A percentile compares a stretch with the other conserved stretches of the same genome.
Evolutionary conservation across 441 rosid species (phyloP).

Genomic region (Gossypium davidsonii): DNA sequence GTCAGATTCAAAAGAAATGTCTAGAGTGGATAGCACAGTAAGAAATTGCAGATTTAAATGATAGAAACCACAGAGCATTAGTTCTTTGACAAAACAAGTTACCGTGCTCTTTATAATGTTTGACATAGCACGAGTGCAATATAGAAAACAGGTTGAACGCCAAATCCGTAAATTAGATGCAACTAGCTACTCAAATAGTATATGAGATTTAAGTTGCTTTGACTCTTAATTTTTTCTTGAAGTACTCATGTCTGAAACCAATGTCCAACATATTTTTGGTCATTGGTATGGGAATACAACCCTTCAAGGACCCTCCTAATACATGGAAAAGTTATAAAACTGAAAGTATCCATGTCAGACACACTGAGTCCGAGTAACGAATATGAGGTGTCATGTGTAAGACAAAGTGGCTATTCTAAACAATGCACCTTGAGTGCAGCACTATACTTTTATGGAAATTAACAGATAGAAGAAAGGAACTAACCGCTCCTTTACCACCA

Average conservation of each 20-base stretch:
- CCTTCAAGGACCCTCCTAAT: not conserved
- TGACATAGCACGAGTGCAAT: not conserved
- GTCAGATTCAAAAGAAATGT: not conserved
- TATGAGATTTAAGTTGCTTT: not conserved
- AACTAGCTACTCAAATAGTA: not conserved
- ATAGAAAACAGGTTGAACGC: not conserved
- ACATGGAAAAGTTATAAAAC: not conserved
- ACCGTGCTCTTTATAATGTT: not conserved
- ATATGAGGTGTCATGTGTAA: not conserved
- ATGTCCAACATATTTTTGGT: not conserved
- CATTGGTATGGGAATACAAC: not conserved
- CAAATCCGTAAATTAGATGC: not conserved
- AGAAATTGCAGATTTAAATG: too few relatives aligned
- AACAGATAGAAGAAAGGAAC: conserved; percentile 17
- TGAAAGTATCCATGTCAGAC: not conserved
- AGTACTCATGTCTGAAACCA: too few relatives aligned
- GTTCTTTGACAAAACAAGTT: not conserved
- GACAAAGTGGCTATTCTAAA: not conserved
- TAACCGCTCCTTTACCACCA: conserved; percentile 95
- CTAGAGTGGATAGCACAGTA: not conserved
- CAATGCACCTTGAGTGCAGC: not conserved
- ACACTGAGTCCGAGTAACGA: not conserved
- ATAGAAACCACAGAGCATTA: not conserved
- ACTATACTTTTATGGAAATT: not conserved
- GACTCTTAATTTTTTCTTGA: too few relatives aligned